A percentile compares a stretch with the other conserved stretches of the same genome.
These are phyloP conservation scores for Erythrophleum ivorense DNA, from an alignment of 331 rosid species.

Conservation along the genomic window DNA sequence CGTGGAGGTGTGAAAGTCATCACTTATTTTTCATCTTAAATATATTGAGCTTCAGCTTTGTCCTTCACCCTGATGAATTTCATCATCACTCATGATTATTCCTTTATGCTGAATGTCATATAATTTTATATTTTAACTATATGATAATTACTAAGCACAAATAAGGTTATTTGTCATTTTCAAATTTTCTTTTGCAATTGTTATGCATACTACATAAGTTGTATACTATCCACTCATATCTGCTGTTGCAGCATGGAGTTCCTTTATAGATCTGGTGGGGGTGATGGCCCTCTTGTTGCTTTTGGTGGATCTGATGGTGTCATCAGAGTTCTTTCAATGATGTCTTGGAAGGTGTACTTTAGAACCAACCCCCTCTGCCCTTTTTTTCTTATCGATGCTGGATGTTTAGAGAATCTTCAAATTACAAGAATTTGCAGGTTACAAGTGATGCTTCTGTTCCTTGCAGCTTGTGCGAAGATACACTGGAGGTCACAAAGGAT, in stretches of 20 bases:
- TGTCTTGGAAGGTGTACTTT: constrained; percentile 90
- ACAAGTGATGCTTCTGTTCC: constrained; percentile 46
- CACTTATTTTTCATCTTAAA: constrained; percentile 25
- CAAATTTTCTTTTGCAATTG: constrained; percentile 35
- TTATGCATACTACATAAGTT: constrained; percentile 15
- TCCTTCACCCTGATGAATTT: constrained; percentile 19
- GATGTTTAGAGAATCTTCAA: constrained; percentile 29
- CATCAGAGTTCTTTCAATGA: constrained; percentile 97
- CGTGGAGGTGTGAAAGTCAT: constrained; percentile 23
- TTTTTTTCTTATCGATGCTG: neutral
- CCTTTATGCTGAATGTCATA: neutral
- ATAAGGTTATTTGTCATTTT: constrained; percentile 12
- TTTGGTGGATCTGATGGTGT: constrained; percentile 99
- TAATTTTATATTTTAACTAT: constrained; percentile 19
- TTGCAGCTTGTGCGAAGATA: constrained; percentile 93
- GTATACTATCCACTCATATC: constrained; percentile 27
- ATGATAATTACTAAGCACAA: constrained; percentile 16
- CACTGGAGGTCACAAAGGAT: constrained; percentile 99
- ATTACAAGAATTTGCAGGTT: constrained; percentile 33
- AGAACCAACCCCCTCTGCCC: neutral
- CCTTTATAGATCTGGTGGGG: constrained; percentile 82
- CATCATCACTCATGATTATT: constrained; percentile 18
- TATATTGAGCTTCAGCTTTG: constrained; percentile 21
- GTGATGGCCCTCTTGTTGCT: constrained; percentile 97
- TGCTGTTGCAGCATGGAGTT: constrained; percentile 93